A percentile compares a stretch with the other conserved stretches of the same genome.
These are phyloP conservation scores for Tetradesmus lagerheimii DNA, from an alignment of 139 green algal genomes.

Conservation along the genomic window DNA sequence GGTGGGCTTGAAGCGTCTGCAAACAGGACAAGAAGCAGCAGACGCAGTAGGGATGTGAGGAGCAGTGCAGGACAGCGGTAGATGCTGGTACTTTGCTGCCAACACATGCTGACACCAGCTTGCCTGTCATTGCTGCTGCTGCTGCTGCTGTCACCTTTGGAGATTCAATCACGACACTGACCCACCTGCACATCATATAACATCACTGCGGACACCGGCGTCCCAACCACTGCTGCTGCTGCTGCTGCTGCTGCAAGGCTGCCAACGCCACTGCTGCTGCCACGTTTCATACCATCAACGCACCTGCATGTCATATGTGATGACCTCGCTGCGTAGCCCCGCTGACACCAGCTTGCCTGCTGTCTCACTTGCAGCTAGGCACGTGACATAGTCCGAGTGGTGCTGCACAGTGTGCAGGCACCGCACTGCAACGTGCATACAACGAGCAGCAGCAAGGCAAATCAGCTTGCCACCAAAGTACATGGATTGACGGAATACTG, in stretches of 20 bases:
- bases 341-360: constrained; percentile 59
- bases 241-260: not conserved
- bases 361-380: constrained; percentile 55
- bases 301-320: constrained; percentile 69
- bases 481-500: too few relatives aligned
- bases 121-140: not conserved
- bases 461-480: too few relatives aligned
- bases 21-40: not conserved
- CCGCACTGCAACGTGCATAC: constrained; percentile 4
- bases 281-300: not conserved
- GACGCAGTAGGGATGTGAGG: too few relatives aligned
- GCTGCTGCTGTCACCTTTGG: too few relatives aligned
- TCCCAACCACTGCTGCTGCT: too few relatives aligned
- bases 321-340: constrained; percentile 73
- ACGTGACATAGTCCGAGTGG: constrained; percentile 76
- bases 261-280: not conserved
- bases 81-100: not conserved
- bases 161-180: too few relatives aligned
- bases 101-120: constrained; percentile 63
- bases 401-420: constrained; percentile 41
- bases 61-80: not conserved
- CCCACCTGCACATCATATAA: constrained; percentile 32
- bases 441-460: not conserved
- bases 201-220: too few relatives aligned
- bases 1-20: constrained; percentile 16